A percentile compares a stretch with the other conserved stretches of the same genome.
phyloP scores from a whole-genome alignment of 306 rosid species.

The Sophora flavescens region DNA sequence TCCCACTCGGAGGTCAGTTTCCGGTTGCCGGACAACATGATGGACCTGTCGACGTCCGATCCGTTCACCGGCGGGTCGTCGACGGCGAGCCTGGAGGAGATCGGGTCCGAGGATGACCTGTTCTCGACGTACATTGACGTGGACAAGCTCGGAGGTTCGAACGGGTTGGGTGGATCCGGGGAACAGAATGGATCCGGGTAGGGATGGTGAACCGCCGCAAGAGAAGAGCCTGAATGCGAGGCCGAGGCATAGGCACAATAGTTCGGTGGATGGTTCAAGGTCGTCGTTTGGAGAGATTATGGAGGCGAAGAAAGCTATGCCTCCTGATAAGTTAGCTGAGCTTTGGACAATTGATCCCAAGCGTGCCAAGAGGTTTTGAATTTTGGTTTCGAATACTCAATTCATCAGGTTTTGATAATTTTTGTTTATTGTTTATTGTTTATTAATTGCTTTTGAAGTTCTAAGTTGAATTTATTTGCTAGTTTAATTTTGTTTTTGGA shows the following conservation, averaged over 20 bases:
- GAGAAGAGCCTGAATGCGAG: conserved; percentile 58
- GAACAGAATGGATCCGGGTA: conserved; percentile 58
- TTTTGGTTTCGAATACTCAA: neutral
- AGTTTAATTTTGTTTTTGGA: too few species aligned
- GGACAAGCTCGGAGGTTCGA: conserved; percentile 69
- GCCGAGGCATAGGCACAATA: conserved; percentile 74
- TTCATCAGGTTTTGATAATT: neutral
- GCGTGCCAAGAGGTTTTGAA: conserved; percentile 87
- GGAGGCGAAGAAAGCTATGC: conserved; percentile 99
- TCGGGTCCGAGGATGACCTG: conserved; percentile 89
- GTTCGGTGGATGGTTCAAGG: conserved; percentile 71
- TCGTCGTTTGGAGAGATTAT: conserved; percentile 81
- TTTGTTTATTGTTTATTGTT: too few species aligned
- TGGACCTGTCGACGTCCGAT: conserved; percentile 76
- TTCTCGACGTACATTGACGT: conserved; percentile 91
- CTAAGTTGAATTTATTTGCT: too few species aligned
- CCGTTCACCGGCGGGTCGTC: conserved; percentile 79
- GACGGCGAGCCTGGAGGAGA: conserved; percentile 79
- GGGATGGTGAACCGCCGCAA: conserved; percentile 22
- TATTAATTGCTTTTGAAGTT: too few species aligned
- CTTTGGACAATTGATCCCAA: conserved; percentile 92
- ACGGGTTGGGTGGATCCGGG: conserved; percentile 46
- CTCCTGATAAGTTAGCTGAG: conserved; percentile 97
- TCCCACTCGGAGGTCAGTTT: conserved; percentile 84
- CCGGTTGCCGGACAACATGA: conserved; percentile 76